A percentile compares a stretch with the other conserved stretches of the same genome.
These are phyloP conservation scores for Euphrasia confusa DNA, from an alignment of 257 asterid species.

Conservation along the genomic window DNA sequence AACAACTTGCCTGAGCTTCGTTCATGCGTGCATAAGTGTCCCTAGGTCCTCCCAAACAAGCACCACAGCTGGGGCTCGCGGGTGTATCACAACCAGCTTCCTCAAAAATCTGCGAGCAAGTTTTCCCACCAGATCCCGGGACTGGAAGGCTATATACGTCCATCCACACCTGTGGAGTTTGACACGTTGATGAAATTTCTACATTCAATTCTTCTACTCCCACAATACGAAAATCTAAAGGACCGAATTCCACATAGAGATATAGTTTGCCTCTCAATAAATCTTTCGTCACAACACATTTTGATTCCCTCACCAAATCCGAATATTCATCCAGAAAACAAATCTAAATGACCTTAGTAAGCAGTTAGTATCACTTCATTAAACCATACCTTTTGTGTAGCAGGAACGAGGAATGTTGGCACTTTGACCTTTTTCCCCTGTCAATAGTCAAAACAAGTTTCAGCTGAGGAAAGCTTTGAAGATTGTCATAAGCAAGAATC, in stretches of 20 bases:
- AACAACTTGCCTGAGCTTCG: conserved; percentile 69
- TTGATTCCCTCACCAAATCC: too few relatives aligned
- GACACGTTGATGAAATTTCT: too few relatives aligned
- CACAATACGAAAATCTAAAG: too few relatives aligned
- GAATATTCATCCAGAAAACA: neutral
- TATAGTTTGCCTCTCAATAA: too few relatives aligned
- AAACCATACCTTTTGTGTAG: conserved; percentile 82
- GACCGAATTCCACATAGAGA: too few relatives aligned
- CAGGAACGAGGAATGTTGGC: conserved; percentile 98
- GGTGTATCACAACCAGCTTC: conserved; percentile 99
- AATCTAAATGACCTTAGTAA: neutral
- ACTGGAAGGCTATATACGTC: conserved; percentile 83
- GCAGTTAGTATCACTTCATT: neutral
- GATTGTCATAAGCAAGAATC: neutral
- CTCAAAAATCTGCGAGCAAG: conserved; percentile 94
- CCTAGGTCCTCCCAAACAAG: conserved; percentile 94
- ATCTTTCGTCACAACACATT: too few relatives aligned
- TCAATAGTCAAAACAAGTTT: conserved; percentile 7
- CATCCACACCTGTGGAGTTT: conserved; percentile 76
- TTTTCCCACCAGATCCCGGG: conserved; percentile 81
- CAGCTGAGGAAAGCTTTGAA: conserved; percentile 7
- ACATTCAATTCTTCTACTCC: too few relatives aligned
- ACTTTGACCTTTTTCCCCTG: conserved; percentile 96
- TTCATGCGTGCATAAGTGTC: conserved; percentile 97
- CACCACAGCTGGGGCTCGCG: conserved; percentile 93